Evolutionary conservation across 495 filamentous ascomycete genomes (phyloP), one percentile per base, ranked within the genome.

Genomic region (Penicillium longicatenatum): DNA sequence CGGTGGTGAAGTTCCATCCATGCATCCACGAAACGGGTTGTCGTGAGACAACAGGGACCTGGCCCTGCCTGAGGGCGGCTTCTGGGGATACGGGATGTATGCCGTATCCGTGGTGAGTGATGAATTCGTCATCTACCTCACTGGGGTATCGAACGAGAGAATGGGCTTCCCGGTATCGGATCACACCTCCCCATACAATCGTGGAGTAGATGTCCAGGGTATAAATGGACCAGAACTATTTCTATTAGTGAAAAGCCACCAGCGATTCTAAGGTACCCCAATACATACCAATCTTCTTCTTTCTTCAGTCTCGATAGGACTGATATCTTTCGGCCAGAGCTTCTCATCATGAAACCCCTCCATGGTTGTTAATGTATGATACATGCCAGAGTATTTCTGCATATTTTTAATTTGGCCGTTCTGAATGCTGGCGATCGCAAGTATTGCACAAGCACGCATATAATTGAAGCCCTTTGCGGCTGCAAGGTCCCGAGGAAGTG

Each of bases 151-250:
- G 52, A 1, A 82, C 79, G 1, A 73, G 55, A 16, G 71, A 74
- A 42, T 78, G 73, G 12, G 70, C 67, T 56, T 79, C 79, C 22
- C 73, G 75, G 37, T 70, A 74, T 59, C 74, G 68, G 50, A 81
- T 72, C 16, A 77, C 62, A n/a, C 71, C 67, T 30, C 73, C 71
- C 75, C 75, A 82, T 21, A 82, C 76, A 41, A 79, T 71, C 8
- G 73, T 73, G 6, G 74, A 72, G 63, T 76, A 81, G 39, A 83
- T 70, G 48, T 83, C 80, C 4, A 83, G 55, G 6, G 74, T 76
- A 57, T 83, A 83, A 31, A 79, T 80, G 26, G 80, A 79, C 81
- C 81, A 83, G 56, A 81, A 81, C 73, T 79, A 30, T 7, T 31
- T 39, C 14, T 9, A 44, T 57, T 19, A 58, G 51, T 39, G 30